Percentiles rank a stretch among this genome's conserved stretches.
Evolutionary conservation across 352 stramenopile species (phyloP).

Genomic region (Globisporangium recalcitrans): DNA sequence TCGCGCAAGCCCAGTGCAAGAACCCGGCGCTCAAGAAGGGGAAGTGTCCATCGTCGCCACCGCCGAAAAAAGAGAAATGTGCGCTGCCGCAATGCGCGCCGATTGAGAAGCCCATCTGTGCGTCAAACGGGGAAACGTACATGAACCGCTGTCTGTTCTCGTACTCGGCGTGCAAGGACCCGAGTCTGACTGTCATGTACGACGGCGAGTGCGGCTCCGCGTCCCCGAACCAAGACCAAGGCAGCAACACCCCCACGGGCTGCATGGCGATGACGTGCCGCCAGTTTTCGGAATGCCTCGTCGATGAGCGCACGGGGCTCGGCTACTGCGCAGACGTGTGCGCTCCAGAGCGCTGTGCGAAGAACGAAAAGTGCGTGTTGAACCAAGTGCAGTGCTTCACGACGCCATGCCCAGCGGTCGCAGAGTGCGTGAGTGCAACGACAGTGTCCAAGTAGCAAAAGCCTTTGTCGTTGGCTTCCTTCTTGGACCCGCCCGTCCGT

Average conservation of each 20-base stretch:
- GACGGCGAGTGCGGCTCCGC: constrained; percentile 1
- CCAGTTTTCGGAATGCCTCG: constrained; percentile 35
- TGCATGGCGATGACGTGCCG: constrained; percentile 41
- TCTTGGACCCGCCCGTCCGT: too few species aligned
- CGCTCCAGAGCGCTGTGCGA: constrained; percentile 33
- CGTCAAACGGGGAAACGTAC: constrained; percentile 17
- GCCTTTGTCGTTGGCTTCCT: neutral
- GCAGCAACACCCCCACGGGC: neutral
- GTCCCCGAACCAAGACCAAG: neutral
- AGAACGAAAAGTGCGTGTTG: constrained; percentile 38
- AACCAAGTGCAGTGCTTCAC: constrained; percentile 45
- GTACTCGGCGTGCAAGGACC: constrained; percentile 8
- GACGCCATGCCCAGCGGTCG: constrained; percentile 46
- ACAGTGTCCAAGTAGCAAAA: neutral
- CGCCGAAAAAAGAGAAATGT: neutral
- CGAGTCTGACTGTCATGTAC: neutral
- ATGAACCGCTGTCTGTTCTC: constrained; percentile 13
- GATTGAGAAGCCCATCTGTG: constrained; percentile 13
- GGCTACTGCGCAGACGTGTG: constrained; percentile 54
- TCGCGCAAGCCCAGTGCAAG: constrained; percentile 33
- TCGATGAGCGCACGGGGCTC: constrained; percentile 30
- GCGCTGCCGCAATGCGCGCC: constrained; percentile 5
- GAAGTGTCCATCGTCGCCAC: neutral
- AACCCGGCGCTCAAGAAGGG: constrained; percentile 4
- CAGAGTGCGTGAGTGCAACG: constrained; percentile 30